These are phyloP conservation scores for Coemansia guatemalensis DNA, from an alignment of 192 early-diverging fungal genomes.

Conservation along the genomic window DNA sequence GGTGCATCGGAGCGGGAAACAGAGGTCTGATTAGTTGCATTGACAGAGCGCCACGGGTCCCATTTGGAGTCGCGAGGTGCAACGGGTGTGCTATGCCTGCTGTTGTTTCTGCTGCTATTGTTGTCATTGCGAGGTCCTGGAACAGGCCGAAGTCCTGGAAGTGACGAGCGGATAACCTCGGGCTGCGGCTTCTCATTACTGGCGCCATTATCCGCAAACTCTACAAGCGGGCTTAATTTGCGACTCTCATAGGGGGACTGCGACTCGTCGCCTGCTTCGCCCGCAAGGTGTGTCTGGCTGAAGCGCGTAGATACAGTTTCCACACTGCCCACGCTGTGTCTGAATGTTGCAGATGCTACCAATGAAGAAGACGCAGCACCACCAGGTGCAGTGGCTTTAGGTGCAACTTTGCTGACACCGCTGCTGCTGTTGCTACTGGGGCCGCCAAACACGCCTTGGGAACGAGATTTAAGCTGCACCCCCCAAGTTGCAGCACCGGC, in stretches of 20 bases:
- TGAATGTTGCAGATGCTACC: neutral
- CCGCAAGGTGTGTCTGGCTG: conserved; percentile 24
- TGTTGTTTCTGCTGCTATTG: neutral
- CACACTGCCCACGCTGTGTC: neutral
- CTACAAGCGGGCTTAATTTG: conserved; percentile 1
- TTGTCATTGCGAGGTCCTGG: neutral
- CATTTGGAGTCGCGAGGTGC: conserved; percentile 18
- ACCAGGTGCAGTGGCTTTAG: neutral
- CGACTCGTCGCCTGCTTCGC: conserved; percentile 35
- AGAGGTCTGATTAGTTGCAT: conserved; percentile 14
- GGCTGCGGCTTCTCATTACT: conserved; percentile 3
- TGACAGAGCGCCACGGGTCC: conserved; percentile 51
- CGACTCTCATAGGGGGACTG: conserved; percentile 4
- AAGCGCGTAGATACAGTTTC: conserved; percentile 19
- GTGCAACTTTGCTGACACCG: neutral
- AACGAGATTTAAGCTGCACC: conserved; percentile 39
- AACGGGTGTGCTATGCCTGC: neutral
- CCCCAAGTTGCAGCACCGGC: conserved; percentile 47
- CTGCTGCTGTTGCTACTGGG: neutral
- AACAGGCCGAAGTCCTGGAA: conserved; percentile 40
- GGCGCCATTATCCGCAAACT: conserved; percentile 6
- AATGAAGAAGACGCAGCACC: neutral
- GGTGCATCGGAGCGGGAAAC: conserved; percentile 10
- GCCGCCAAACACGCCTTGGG: neutral
- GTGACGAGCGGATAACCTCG: conserved; percentile 26